These are phyloP conservation scores for Suhomyces emberorum DNA, from an alignment of 805 yeast species.

Conservation along the genomic window DNA sequence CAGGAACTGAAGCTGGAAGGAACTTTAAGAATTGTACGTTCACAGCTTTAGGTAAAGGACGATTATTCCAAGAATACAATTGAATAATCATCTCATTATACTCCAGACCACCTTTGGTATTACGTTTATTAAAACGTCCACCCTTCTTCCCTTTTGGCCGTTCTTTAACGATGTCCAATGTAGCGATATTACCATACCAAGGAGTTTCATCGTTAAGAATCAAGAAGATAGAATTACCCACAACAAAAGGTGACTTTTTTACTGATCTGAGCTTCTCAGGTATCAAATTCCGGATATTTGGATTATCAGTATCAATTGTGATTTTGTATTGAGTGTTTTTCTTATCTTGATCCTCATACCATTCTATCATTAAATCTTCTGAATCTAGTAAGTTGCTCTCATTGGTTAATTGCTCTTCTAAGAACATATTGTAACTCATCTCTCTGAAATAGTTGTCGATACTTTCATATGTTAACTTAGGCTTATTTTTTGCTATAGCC, in stretches of 20 bases:
- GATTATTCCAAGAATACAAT: constrained; percentile 57
- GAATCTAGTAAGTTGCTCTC: constrained; percentile 36
- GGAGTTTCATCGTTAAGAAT: constrained; percentile 47
- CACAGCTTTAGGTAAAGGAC: constrained; percentile 45
- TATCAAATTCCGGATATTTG: constrained; percentile 47
- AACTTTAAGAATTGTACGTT: constrained; percentile 37
- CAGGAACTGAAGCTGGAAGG: constrained; percentile 62
- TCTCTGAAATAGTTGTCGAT: constrained; percentile 53
- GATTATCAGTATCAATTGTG: constrained; percentile 43
- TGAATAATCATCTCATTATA: constrained; percentile 45
- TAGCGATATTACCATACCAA: constrained; percentile 60
- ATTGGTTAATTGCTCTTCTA: constrained; percentile 52
- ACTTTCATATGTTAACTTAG: constrained; percentile 47
- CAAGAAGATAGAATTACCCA: constrained; percentile 57
- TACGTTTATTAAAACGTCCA: constrained; percentile 7
- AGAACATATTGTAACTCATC: constrained; percentile 57
- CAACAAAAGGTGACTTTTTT: constrained; percentile 57
- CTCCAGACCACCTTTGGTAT: neutral
- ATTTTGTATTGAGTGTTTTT: constrained; percentile 40
- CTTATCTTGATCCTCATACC: constrained; percentile 47
- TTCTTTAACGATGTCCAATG: constrained; percentile 24
- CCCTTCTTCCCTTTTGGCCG: constrained; percentile 4
- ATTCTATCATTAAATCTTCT: constrained; percentile 48
- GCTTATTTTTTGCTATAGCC: constrained; percentile 16
- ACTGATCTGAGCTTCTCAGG: constrained; percentile 49